Evolutionary conservation across 768 basidiomycete genomes (phyloP), one percentile per base, ranked within the genome.

Genomic region (Hygrophoropsis aurantiaca): DNA sequence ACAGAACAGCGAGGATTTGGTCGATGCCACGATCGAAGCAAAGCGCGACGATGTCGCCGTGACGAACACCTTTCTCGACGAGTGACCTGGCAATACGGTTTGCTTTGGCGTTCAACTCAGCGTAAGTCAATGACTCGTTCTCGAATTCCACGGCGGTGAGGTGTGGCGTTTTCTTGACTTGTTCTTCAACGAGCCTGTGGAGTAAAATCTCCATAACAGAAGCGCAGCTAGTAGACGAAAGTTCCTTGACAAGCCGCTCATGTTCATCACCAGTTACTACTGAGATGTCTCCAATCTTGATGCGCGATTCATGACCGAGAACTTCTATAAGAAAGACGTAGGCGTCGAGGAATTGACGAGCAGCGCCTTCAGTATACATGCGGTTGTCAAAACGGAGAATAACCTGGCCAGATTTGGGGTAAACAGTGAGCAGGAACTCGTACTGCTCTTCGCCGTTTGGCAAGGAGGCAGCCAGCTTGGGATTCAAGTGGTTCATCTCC

Each of bases 21-120:
- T 49, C 54, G 21, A 65, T 58, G 8, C 62, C 62, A 20, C 62
- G 60, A 5, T 64, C 63, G 36, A 64, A 62, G 44, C 62, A 64
- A 15, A 64, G 42, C 3, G 62, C 56, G 11, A 64, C 48, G 19
- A 64, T 47, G 44, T 61, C 63, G 24, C 63, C 62, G 2, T 37
- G 46, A 13, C 41, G 40, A 0, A 64, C 60, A 23, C 63, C 62
- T 10, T 62, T 50, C 37, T 55, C 63, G 16, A 55, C 51, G 38
- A 64, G 41, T 9, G 53, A 59, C 19, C 49, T 54, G 0, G 69
- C 68, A 16, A 70, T 58, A 23, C 64, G 61, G 42, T 71, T 69
- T 4, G 69, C 59, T 34, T 50, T 55, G 5, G 48, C 26, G 20
- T 69, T 68, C 11, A 71, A 58, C 24, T 65, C 60, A 13, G 55